A percentile compares a stretch with the other conserved stretches of the same genome.
phyloP scores from a whole-genome alignment of 2,329 filamentous ascomycete species.

The Daldinia eschscholtzii region DNA sequence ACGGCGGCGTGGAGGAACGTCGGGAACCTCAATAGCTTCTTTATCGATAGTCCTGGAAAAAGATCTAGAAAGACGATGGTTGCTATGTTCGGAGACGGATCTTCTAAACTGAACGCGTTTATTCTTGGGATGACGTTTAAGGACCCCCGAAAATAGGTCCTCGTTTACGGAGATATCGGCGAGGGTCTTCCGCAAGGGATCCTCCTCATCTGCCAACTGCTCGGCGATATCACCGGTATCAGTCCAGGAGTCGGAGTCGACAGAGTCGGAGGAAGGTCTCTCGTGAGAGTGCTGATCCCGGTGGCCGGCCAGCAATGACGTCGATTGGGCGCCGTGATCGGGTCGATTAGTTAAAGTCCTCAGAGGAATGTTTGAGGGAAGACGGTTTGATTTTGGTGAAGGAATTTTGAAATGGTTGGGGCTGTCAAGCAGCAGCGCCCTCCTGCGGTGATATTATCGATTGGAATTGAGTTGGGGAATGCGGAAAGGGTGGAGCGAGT shows the following conservation, averaged over 20 bases:
- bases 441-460: conserved; percentile 60
- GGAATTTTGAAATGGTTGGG: conserved; percentile 87
- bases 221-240: conserved; percentile 96
- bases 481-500: conserved; percentile 53
- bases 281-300: conserved; percentile 59
- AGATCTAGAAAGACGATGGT: conserved; percentile 52
- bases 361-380: conserved; percentile 88
- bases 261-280: conserved; percentile 64
- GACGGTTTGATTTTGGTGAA: conserved; percentile 74
- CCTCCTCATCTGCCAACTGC: conserved; percentile 85
- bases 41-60: conserved; percentile 66
- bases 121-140: conserved; percentile 60
- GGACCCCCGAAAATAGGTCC: conserved; percentile 66
- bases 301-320: conserved; percentile 62
- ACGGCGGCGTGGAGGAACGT: conserved; percentile 72
- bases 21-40: conserved; percentile 86
- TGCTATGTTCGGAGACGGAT: conserved; percentile 58
- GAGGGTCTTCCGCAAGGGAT: conserved; percentile 80
- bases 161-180: conserved; percentile 72
- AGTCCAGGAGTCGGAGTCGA: conserved; percentile 82
- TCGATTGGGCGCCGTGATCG: conserved; percentile 58
- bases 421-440: conserved; percentile 84
- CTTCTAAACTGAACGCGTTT: conserved; percentile 79
- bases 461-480: conserved; percentile 48
- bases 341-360: conserved; percentile 72